Percentiles rank a stretch among this genome's conserved stretches.
phyloP scores from a whole-genome alignment of 257 asterid genomes.

The Datura wrightii region DNA sequence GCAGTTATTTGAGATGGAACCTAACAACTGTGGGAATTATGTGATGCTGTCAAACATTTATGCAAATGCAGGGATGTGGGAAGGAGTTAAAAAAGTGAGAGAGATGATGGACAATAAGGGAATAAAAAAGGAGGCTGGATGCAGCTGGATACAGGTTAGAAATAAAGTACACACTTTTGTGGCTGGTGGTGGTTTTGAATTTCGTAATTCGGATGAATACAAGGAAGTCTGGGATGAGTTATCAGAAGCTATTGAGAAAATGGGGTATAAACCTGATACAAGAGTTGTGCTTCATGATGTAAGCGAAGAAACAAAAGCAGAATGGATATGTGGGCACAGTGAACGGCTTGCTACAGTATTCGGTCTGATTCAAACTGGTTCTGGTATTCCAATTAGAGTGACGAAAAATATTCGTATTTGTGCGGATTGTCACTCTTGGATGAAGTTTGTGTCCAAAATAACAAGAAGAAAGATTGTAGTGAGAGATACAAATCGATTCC shows the following conservation, averaged over 20 bases:
- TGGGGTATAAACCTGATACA: constrained; percentile 51
- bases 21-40: constrained; percentile 54
- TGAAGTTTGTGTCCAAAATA: constrained; percentile 37
- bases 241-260: constrained; percentile 41
- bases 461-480: constrained; percentile 36
- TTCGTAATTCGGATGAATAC: constrained; percentile 52
- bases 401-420: constrained; percentile 62
- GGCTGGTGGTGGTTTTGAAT: constrained; percentile 51
- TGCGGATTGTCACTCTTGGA: constrained; percentile 49
- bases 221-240: constrained; percentile 44
- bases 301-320: constrained; percentile 45
- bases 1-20: constrained; percentile 50
- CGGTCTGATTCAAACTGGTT: constrained; percentile 46
- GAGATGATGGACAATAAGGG: constrained; percentile 51
- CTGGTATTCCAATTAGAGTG: constrained; percentile 56
- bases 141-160: constrained; percentile 56
- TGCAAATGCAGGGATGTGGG: constrained; percentile 62
- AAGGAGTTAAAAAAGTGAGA: constrained; percentile 51
- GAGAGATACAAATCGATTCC: constrained; percentile 43
- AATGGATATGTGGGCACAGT: constrained; percentile 62
- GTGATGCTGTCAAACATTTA: constrained; percentile 53
- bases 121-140: constrained; percentile 53
- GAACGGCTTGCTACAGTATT: constrained; percentile 55
- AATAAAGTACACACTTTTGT: constrained; percentile 47
- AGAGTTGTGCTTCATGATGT: constrained; percentile 56